Conservation (phyloP, 208 protist genomes). For the Trypanosoma caninum region DNA sequence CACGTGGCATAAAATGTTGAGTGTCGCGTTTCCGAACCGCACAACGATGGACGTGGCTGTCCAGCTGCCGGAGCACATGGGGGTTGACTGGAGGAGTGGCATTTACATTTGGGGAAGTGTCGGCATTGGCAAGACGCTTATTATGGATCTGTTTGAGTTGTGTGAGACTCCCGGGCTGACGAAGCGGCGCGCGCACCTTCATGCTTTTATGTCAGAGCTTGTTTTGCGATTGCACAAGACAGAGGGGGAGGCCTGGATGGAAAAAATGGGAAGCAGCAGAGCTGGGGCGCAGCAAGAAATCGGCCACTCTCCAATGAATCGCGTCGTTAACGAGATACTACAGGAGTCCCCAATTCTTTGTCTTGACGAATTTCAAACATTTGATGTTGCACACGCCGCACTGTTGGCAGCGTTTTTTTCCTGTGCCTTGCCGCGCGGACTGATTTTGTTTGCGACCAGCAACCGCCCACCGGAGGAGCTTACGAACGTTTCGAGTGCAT, state of each 20-base stretch:
- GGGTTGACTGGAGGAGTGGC: constrained; percentile 57
- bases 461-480: constrained; percentile 83
- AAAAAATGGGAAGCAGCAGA: no score
- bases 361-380: constrained; percentile 92
- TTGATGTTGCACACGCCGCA: constrained; percentile 83
- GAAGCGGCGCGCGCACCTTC: constrained; percentile 90
- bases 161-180: constrained; percentile 50
- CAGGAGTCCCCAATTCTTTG: constrained; percentile 82
- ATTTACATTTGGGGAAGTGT: constrained; percentile 93
- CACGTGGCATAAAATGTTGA: not conserved
- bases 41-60: constrained; percentile 28
- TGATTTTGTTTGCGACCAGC: constrained; percentile 84
- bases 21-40: constrained; percentile 22
- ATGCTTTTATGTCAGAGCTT: constrained; percentile 93
- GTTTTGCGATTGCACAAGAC: constrained; percentile 51
- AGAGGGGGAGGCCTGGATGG: constrained; percentile 27
- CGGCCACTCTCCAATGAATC: constrained; percentile 66
- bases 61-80: constrained; percentile 51
- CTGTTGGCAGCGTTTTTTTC: constrained; percentile 81
- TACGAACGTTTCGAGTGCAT: constrained; percentile 56
- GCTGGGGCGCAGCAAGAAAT: no score
- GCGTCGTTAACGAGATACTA: constrained; percentile 69
- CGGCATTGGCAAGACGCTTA: constrained; percentile 94
- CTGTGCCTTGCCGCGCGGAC: constrained; percentile 53
- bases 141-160: constrained; percentile 92